Percentiles rank a stretch among this genome's conserved stretches.
Conservation (phyloP, 2,329 filamentous ascomycete genomes). For the Didymella sp. region DNA sequence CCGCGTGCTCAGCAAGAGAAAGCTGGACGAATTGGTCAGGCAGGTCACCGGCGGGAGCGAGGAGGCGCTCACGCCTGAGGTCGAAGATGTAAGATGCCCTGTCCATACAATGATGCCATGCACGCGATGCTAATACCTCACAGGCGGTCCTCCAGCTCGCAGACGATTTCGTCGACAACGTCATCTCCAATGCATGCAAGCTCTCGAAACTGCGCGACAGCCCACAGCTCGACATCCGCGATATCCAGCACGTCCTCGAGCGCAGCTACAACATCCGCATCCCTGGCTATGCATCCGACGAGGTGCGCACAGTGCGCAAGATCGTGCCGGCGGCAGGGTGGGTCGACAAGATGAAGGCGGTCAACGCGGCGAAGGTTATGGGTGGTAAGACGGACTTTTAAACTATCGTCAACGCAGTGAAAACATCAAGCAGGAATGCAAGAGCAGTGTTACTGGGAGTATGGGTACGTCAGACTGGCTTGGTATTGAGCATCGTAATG, state of each 20-base stretch:
- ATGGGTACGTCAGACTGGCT: neutral
- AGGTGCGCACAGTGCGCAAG: constrained; percentile 92
- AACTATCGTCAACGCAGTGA: neutral
- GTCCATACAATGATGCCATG: neutral
- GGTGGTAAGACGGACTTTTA: constrained; percentile 54
- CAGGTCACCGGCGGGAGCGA: constrained; percentile 88
- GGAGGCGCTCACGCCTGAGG: constrained; percentile 84
- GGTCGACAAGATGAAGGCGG: constrained; percentile 96
- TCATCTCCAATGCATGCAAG: constrained; percentile 84
- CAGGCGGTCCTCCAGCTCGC: constrained; percentile 87
- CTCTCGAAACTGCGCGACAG: constrained; percentile 92
- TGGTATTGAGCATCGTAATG: neutral
- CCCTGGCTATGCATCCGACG: constrained; percentile 92
- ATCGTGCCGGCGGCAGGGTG: constrained; percentile 86
- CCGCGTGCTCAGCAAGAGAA: constrained; percentile 95
- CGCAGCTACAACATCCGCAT: constrained; percentile 80
- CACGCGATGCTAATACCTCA: constrained; percentile 23
- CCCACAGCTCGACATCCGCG: constrained; percentile 81
- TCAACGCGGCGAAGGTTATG: constrained; percentile 87
- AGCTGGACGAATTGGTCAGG: constrained; percentile 90
- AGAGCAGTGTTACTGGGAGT: neutral
- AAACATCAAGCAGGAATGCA: neutral
- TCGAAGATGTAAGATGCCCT: constrained; percentile 81
- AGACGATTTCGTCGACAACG: constrained; percentile 93
- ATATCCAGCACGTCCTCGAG: constrained; percentile 62